Base-by-base conservation (phyloP, 2,329 filamentous ascomycete genomes). In the Escovopsis weberi region DNA sequence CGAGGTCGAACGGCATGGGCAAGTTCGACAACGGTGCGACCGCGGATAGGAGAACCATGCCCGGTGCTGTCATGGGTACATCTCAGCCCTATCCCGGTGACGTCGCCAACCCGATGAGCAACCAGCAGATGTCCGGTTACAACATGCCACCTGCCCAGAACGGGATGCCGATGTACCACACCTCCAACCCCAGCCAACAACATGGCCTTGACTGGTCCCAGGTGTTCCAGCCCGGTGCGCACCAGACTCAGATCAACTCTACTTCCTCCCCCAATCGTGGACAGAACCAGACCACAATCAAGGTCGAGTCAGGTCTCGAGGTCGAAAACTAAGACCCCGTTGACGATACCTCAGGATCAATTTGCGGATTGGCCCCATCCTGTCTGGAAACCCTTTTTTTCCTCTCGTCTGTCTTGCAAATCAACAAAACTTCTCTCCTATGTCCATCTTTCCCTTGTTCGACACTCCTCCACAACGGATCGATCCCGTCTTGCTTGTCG, bases 171-270 rank as follows among this genome's bases (percentile, higher is more conserved):
- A 76, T 78, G 67, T 77, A 77, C 60, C 69, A 67, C 56, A 68
- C 67, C 58, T 72, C 74, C 53, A 73, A 72, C 63, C 65, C 70
- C 62, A 71, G 72, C 61, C 75, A 78, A 64, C 69, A 74, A 65
- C 67, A 70, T 59, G 64, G 72, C 67, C 67, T 82, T 67, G 81
- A 85, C 66, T 86, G 82, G 82, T 74, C 80, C 57, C 74, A 81
- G 60, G 82, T 86, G 77, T 85, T 85, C 68, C 80, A 80, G 67
- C 64, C 78, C 67, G 78, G 78, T 72, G 70, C 75, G 66, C 75
- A 80, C 63, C 68, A 77, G 70, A 62, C 72, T 74, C 68, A 74
- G 69, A 64, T 44, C 44, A 39, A 67, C 67, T 78, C 74, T 65
- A 66, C 45, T 50, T 47, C 45, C 42, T 43, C 40, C 70, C 65